Evolutionary conservation across 805 yeast species (phyloP), one percentile per base, ranked within the genome.

Genomic region (Blastobotrys mokoenaii): DNA sequence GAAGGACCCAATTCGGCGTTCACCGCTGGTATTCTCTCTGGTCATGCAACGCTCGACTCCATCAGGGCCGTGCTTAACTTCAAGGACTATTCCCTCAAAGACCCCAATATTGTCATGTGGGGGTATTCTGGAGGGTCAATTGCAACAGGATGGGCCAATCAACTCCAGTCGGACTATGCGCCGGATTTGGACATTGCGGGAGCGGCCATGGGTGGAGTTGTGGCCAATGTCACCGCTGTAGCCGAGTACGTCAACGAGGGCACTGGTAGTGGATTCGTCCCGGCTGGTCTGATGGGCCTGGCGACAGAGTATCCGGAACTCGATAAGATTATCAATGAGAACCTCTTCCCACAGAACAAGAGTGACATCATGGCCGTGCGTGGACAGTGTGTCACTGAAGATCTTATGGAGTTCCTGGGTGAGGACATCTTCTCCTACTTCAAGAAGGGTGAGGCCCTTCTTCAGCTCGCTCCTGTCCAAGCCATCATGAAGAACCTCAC

Each of bases 1-100:
- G 61, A 60, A 43, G 64, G 64, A 14, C 53, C 55, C 32, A 46
- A 47, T 25, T 55, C 61, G 18, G 44, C 59, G 9, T 60, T 57
- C 39, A 41, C 51, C 12, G 58, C 60, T 8, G 62, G 62, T 14
- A 39, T 46, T 33, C 48, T 46, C 17, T 49, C 54, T 22, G 64
- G 64, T 22, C 46, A 51, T n/a, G 54, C 56, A 10, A 51, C 54
- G 11, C 47, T 58, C 8, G 61, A 59, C 43, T 54, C 59, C 3
- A 33, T 59, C 12, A 44, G 54, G 10, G 63, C 61, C 1, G 55
- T 40, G 34, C 46, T 51, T 32, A 40, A 37, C 17, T 43, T 52
- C 31, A 38, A 32, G 15, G 31, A 39, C 30, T 20, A 20, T 25
- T 14, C 6, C 27, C 22, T 30, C 12, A 29, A 14, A 6, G 27